Base-by-base conservation (phyloP, 2,329 filamentous ascomycete genomes). In the Onygenales sp. region DNA sequence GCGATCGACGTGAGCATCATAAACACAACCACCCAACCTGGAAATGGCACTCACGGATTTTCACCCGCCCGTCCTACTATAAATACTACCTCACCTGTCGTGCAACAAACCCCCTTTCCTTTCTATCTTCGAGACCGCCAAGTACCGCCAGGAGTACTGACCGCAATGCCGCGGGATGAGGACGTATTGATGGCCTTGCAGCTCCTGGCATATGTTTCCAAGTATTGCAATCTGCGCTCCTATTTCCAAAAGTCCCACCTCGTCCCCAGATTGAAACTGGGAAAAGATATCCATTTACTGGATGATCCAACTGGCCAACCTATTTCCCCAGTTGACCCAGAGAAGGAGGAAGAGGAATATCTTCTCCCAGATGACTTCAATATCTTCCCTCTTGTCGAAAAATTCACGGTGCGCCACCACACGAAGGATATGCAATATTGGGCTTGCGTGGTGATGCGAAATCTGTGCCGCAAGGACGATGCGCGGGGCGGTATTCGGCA, bases 391-490 rank as follows among this genome's bases (percentile, higher is more conserved):
- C 77, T 98, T 37, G 93, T 98, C 47, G 93, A 98, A 71, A 97
- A 96, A 70, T 98, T 97, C 68, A 98, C 93, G 4, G 88, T 96
- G 33, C 84, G 93, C 59, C 90, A 96, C 66, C 89, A 96, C 71
- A 90, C 88, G 59, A 88, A 89, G 55, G 91, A 96, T 67, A 98
- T 98, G 93, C 92, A 96, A 70, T 98, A 98, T 74, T 98, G 93
- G 93, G 93, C 93, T 14, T 93, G 92, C 57, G 93, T 98, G 13
- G 93, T 98, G 45, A 98, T 98, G 93, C 83, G 93, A 59, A 98
- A 98, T 67, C 81, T 98, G 49, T 98, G 93, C 77, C 88, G 93
- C 59, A 98, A 98, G 74, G 93, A 98, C 67, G 93, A 98, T 67
- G 88, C 87, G 9, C 82, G 88, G 47, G 93, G 93, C 42, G 93